Evolutionary conservation across 805 yeast species (phyloP), one percentile per base, ranked within the genome.

Genomic region (Cyberlindnera bimundalis): DNA sequence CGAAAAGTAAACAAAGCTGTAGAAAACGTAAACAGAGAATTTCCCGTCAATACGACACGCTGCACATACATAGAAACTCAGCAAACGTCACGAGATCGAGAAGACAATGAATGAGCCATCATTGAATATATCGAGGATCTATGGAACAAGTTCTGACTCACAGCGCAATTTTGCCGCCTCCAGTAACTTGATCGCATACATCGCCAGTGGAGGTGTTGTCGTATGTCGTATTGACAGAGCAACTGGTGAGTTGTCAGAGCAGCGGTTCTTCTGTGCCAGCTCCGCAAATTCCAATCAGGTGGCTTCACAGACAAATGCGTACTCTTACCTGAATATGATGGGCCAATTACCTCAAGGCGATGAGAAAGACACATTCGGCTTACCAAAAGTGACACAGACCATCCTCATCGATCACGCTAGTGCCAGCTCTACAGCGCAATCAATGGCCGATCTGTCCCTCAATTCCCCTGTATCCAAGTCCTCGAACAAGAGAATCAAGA

Each of bases 181-280:
- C 17, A 67, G 58, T 13, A 61, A 70, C 42, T 39, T 64, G 4
- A 53, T 78, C 17, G 82, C 79, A 0, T 78, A 77, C 50, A 67
- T 71, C 4, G 81, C 81, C 11, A 73, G 80, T 43, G 80, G 80
- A 17, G 82, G 82, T 4, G 81, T 77, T 4, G 79, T 77, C 11
- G 78, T 76, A 1, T 61, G 73, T 33, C 52, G 61, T 15, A 41
- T 71, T 2, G 49, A 58, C 13, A 4, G 41, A 48, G 31, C 37
- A 33, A 31, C 47, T 60, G 48, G 49, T 2, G 31, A 35, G n/a
- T 42, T 54, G 3, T 36, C 49, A 0, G 46, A 61, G 42, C 81
- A 74, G 49, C 58, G 77, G 44, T 74, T 77, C 52, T 74, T 71
- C 56, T 74, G 78, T 59, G 81, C 81, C 12, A 45, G 42, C 32